phyloP scores from a whole-genome alignment of 2,329 filamentous ascomycete species.

The Pestalotiopsis sp. region DNA sequence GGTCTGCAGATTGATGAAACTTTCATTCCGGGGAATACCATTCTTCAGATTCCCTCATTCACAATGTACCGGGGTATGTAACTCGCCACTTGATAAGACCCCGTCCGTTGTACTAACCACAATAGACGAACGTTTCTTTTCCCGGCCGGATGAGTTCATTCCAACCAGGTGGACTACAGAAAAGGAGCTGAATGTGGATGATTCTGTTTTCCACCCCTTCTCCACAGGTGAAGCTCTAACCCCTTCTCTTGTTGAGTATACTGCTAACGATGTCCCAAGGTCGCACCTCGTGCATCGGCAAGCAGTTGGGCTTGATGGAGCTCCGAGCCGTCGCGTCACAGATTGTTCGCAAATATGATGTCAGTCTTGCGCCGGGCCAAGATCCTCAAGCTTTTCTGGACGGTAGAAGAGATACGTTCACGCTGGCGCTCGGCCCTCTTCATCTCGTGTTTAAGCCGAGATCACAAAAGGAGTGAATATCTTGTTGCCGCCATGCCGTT shows the following conservation, averaged over 20 bases:
- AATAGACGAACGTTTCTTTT: slow-evolving; percentile 22
- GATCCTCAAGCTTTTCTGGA: not conserved
- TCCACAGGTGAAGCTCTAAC: slow-evolving; percentile 19
- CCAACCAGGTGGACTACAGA: slow-evolving; percentile 25
- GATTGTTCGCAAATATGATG: slow-evolving; percentile 13
- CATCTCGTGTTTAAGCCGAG: slow-evolving; percentile 6
- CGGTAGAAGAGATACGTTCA: slow-evolving; percentile 8
- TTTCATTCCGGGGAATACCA: slow-evolving; percentile 38
- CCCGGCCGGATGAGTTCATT: slow-evolving; percentile 24
- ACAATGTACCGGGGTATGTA: slow-evolving; percentile 24
- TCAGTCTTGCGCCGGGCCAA: slow-evolving; percentile 11
- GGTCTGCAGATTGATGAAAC: slow-evolving; percentile 35
- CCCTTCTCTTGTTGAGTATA: not conserved
- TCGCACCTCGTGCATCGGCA: slow-evolving; percentile 37
- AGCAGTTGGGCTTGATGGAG: slow-evolving; percentile 38
- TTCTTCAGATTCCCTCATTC: slow-evolving; percentile 33
- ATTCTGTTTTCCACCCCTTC: slow-evolving; percentile 28
- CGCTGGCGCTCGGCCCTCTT: not conserved
- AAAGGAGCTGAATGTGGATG: slow-evolving; percentile 23
- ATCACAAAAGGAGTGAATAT: not conserved
- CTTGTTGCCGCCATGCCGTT: not conserved
- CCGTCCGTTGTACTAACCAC: slow-evolving; percentile 4
- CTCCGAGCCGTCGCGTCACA: slow-evolving; percentile 2
- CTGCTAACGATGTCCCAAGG: not conserved
- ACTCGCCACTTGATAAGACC: slow-evolving; percentile 1